Evolutionary conservation across 495 filamentous ascomycete genomes (phyloP).

Genomic region (Hypoxylon fuscum): DNA sequence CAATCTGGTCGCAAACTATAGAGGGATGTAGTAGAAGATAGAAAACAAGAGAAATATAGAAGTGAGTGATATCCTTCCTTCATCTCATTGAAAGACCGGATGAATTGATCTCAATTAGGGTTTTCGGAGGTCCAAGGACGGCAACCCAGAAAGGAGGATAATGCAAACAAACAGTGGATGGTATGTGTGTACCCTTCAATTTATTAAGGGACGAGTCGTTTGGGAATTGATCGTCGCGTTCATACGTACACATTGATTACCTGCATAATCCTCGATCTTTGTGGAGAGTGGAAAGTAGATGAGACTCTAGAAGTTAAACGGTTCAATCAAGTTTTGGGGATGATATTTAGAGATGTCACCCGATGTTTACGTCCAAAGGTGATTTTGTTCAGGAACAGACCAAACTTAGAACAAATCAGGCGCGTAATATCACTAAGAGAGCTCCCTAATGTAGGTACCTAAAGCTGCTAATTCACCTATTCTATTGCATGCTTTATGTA

Average conservation of each 20-base stretch:
- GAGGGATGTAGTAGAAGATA: neutral
- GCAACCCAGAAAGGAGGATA: conserved; percentile 3
- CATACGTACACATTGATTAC: conserved; percentile 20
- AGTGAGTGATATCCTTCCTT: conserved; percentile 18
- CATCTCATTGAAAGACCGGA: conserved; percentile 30
- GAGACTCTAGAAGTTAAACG: too few relatives aligned
- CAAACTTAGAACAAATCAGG: too few relatives aligned
- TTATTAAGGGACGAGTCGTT: conserved; percentile 33
- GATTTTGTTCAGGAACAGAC: too few relatives aligned
- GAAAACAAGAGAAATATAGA: conserved; percentile 12
- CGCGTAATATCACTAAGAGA: too few relatives aligned
- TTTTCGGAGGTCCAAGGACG: conserved; percentile 14
- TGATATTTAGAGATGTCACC: too few relatives aligned
- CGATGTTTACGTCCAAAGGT: too few relatives aligned
- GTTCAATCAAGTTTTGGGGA: too few relatives aligned
- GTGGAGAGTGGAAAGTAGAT: too few relatives aligned
- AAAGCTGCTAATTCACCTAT: too few relatives aligned
- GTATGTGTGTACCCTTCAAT: conserved; percentile 27
- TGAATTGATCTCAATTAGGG: conserved; percentile 21
- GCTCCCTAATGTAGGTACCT: too few relatives aligned
- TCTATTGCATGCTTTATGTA: neutral
- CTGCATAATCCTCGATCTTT: conserved; percentile 12
- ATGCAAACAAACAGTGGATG: conserved; percentile 4
- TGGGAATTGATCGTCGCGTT: conserved; percentile 22
- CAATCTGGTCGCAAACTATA: conserved; percentile 32